A percentile compares a stretch with the other conserved stretches of the same genome.
phyloP scores from a whole-genome alignment of 164 flowering plant genomes.

The Chimonanthus praecox region DNA sequence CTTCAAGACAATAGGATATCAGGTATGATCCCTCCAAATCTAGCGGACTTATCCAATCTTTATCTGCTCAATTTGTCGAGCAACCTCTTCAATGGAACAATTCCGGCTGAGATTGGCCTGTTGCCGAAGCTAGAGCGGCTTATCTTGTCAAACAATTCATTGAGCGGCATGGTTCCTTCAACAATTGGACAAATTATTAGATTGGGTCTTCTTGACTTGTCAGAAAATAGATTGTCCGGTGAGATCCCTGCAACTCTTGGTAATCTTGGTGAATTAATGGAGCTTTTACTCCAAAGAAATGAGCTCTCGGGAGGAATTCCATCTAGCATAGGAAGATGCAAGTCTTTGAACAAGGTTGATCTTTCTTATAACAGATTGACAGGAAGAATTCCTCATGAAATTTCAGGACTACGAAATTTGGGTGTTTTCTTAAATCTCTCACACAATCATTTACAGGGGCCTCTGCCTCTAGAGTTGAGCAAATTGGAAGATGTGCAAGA shows the following conservation, averaged over 20 bases:
- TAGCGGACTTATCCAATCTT: slow-evolving; percentile 29
- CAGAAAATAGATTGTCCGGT: slow-evolving; percentile 40
- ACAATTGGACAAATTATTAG: slow-evolving; percentile 24
- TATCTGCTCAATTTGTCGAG: slow-evolving; percentile 37
- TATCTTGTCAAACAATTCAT: slow-evolving; percentile 35
- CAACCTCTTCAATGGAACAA: slow-evolving; percentile 39
- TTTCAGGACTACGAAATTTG: slow-evolving; percentile 29
- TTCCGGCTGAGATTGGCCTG: slow-evolving; percentile 44
- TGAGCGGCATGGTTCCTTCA: slow-evolving; percentile 32
- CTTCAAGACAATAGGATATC: slow-evolving; percentile 39
- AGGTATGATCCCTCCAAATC: slow-evolving; percentile 38
- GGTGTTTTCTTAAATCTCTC: slow-evolving; percentile 48
- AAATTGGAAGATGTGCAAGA: slow-evolving; percentile 36
- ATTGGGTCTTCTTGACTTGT: slow-evolving; percentile 48
- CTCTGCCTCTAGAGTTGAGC: slow-evolving; percentile 46
- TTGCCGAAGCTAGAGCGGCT: slow-evolving; percentile 31
- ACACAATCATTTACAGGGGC: slow-evolving; percentile 44
- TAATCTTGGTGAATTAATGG: slow-evolving; percentile 23
- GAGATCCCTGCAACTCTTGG: slow-evolving; percentile 41
- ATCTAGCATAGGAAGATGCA: slow-evolving; percentile 34
- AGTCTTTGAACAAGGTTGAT: slow-evolving; percentile 37
- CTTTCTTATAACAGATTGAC: slow-evolving; percentile 47
- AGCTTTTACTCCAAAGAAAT: slow-evolving; percentile 46
- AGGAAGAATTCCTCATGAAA: slow-evolving; percentile 39
- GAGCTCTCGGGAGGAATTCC: slow-evolving; percentile 49